Percentiles rank a stretch among this genome's conserved stretches.
phyloP scores from a whole-genome alignment of 2,329 filamentous ascomycete species.

The Trichoderma lentiforme region DNA sequence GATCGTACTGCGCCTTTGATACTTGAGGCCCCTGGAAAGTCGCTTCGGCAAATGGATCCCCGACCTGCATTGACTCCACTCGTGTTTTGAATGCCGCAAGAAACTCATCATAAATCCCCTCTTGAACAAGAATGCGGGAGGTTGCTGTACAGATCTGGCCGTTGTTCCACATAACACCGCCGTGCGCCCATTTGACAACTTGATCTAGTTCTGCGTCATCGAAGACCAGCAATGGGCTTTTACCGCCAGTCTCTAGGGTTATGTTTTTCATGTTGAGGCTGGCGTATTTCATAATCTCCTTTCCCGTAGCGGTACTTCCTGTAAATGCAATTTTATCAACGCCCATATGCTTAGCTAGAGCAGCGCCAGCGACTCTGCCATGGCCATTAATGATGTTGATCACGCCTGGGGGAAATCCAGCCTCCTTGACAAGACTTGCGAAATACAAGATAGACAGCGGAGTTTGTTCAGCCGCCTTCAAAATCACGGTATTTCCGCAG shows the following conservation, averaged over 20 bases:
- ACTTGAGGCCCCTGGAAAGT: constrained; percentile 39
- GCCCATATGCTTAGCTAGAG: not conserved
- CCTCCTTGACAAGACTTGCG: not conserved
- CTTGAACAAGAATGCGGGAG: not conserved
- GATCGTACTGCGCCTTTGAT: constrained; percentile 35
- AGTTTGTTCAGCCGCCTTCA: constrained; percentile 71
- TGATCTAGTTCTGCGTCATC: not conserved
- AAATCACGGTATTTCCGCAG: constrained; percentile 63
- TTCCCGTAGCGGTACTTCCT: constrained; percentile 54
- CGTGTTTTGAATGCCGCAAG: not conserved
- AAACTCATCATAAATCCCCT: not conserved
- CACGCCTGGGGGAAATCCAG: not conserved
- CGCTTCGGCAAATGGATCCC: constrained; percentile 23
- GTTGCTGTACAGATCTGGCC: not conserved
- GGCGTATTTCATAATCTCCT: not conserved
- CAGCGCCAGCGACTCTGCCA: not conserved
- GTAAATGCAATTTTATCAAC: constrained; percentile 6
- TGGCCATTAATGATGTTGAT: not conserved
- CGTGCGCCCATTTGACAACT: not conserved
- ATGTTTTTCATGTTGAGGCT: constrained; percentile 70
- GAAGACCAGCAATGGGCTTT: constrained; percentile 33
- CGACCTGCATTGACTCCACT: not conserved
- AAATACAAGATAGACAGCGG: not conserved
- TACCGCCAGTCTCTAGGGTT: constrained; percentile 70
- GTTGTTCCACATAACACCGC: not conserved